These are phyloP conservation scores for Penicillium sp. DNA, from an alignment of 2,329 filamentous ascomycete species.

Conservation along the genomic window DNA sequence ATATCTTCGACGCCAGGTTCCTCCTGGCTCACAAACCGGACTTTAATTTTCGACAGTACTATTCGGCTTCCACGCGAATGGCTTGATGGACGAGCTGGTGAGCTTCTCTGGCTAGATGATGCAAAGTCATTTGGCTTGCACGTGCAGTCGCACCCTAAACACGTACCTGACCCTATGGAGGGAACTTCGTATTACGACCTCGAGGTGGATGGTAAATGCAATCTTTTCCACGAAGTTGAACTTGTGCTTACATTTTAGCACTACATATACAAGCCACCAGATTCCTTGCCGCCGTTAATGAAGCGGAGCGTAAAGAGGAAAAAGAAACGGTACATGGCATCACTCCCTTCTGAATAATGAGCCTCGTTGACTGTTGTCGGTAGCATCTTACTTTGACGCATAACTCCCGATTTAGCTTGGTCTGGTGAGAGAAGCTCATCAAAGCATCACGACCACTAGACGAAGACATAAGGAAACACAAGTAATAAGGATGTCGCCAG, in stretches of 20 bases:
- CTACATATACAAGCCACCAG: neutral
- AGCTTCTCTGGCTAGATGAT: neutral
- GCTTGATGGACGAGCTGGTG: neutral
- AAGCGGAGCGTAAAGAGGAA: neutral
- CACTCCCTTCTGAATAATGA: neutral
- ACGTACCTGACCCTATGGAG: neutral
- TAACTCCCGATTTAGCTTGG: neutral
- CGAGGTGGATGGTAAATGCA: neutral
- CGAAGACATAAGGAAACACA: neutral
- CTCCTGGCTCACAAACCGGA: neutral
- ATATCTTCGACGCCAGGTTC: neutral
- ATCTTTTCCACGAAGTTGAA: neutral
- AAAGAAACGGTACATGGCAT: neutral
- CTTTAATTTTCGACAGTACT: neutral
- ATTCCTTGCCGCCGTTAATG: neutral
- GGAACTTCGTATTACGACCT: neutral
- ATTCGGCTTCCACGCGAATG: neutral
- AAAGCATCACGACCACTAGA: neutral
- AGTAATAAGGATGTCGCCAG: no score
- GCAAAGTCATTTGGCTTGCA: neutral
- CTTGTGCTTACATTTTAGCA: neutral
- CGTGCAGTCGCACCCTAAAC: neutral
- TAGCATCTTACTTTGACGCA: neutral
- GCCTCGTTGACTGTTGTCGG: neutral
- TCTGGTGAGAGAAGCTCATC: neutral